These are phyloP conservation scores for Torrubiella hemipterigena DNA, from an alignment of 2,329 filamentous ascomycete species.

Conservation along the genomic window DNA sequence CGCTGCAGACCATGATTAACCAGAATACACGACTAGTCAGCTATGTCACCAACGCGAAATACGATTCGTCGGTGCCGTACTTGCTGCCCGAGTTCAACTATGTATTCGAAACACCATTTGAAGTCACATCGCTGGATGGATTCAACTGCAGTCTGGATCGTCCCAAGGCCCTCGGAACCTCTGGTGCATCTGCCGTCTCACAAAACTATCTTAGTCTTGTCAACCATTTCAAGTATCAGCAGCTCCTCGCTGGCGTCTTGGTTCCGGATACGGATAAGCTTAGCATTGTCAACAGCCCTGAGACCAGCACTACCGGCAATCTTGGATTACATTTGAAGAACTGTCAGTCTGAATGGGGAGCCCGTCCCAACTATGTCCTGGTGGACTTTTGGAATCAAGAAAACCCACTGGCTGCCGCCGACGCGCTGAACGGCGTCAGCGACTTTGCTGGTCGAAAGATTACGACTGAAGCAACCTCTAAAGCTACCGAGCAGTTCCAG, in stretches of 20 bases:
- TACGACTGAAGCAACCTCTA: constrained; percentile 3
- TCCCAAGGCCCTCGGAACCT: constrained; percentile 38
- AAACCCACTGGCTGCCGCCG: constrained; percentile 56
- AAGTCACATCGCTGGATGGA: constrained; percentile 46
- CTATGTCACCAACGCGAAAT: constrained; percentile 48
- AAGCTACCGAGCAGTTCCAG: not conserved
- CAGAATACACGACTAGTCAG: constrained; percentile 53
- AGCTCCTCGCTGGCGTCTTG: constrained; percentile 39
- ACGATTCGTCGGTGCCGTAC: constrained; percentile 35
- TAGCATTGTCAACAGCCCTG: constrained; percentile 52
- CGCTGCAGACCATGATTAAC: constrained; percentile 56
- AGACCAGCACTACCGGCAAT: constrained; percentile 37
- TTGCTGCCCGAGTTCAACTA: constrained; percentile 51
- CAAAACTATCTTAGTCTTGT: constrained; percentile 56
- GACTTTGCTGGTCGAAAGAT: constrained; percentile 21
- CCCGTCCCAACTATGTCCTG: constrained; percentile 58
- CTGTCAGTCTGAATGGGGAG: constrained; percentile 48
- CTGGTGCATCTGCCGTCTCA: constrained; percentile 39
- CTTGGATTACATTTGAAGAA: constrained; percentile 39
- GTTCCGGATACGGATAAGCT: constrained; percentile 50
- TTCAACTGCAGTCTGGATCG: constrained; percentile 66
- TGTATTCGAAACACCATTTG: constrained; percentile 63
- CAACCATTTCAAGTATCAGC: constrained; percentile 69
- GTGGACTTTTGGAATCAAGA: constrained; percentile 73
- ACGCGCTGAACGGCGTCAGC: constrained; percentile 49